These are phyloP conservation scores for Termitomyces sp. DNA, from an alignment of 768 basidiomycete genomes.

Conservation along the genomic window DNA sequence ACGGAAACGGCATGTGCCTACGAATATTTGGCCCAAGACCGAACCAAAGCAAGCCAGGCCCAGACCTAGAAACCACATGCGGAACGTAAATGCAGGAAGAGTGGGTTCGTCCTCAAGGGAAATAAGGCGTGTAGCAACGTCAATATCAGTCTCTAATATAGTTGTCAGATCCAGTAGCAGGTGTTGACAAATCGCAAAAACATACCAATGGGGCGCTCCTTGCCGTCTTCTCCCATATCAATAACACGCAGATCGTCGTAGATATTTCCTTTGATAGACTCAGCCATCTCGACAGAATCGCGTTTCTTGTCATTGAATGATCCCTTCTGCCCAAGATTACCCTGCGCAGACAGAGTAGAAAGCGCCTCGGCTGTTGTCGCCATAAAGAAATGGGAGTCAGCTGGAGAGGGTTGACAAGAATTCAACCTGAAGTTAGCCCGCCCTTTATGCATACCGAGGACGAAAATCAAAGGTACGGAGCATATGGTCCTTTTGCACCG, in stretches of 20 bases:
- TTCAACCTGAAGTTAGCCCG: background rate
- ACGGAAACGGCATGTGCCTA: conserved; percentile 14
- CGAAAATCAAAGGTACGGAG: background rate
- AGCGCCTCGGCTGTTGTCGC: background rate
- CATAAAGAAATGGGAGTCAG: background rate
- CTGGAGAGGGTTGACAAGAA: background rate
- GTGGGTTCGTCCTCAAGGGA: conserved; percentile 49
- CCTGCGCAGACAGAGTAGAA: background rate
- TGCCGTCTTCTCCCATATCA: conserved; percentile 41
- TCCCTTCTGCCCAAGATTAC: background rate
- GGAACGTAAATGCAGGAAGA: conserved; percentile 46
- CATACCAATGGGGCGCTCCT: conserved; percentile 44
- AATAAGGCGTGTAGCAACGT: conserved; percentile 43
- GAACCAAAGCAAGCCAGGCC: conserved; percentile 53
- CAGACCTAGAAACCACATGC: conserved; percentile 50
- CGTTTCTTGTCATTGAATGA: background rate
- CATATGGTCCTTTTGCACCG: background rate
- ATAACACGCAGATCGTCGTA: conserved; percentile 21
- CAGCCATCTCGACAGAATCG: conserved; percentile 6
- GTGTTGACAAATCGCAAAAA: background rate
- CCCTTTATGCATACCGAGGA: background rate
- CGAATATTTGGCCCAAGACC: conserved; percentile 46
- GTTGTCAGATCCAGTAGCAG: background rate
- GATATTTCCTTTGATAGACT: conserved; percentile 13
- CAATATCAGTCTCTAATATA: conserved; percentile 33